Evolutionary conservation across 2,329 filamentous ascomycete species (phyloP), one percentile per base, ranked within the genome.

Genomic region (Fusarium luffae): DNA sequence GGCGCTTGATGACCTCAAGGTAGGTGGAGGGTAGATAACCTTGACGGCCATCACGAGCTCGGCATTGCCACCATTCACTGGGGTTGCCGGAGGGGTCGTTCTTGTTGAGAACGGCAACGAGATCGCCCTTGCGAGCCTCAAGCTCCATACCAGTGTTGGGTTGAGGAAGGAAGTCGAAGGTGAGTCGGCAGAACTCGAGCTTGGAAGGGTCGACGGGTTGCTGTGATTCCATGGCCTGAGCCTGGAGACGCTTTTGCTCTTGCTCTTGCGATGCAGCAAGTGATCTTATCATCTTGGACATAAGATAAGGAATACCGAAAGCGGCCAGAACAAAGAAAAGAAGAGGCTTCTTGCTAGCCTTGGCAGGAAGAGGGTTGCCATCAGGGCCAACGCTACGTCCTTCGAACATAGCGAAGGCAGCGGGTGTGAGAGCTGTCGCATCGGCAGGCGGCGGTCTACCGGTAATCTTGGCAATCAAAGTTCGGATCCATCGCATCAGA

Each of bases 41-140:
- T 74, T 97, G 90, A 27, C 93, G 88, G 47, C 94, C 94, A 77
- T 98, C 94, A 65, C 96, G 88, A 16, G 95, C 92, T 58, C 96
- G 88, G 81, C 97, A 99, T 71, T 92, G 90, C 96, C 96, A 99
- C 96, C 96, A 99, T 77, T 99, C 95, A 54, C 92, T 96, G 7
- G 93, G 89, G 74, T 96, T 94, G 44, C 96, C 96, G 76, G 95
- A 88, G 1, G 96, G 96, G 75, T 99, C 96, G 19, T 89, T 92
- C 83, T 98, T 98, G 83, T 91, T 92, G 57, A 99, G 86, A 2
- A 99, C 94, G 27, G 96, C 96, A 18, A 99, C 94, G 55, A 98
- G 89, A 74, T 99, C 96, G 63, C 95, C 95, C 84, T 97, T 98
- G 83, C 93, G 94, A 25, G 97, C 95, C 37, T 93, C 90, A 16